A percentile compares a stretch with the other conserved stretches of the same genome.
These are phyloP conservation scores for Hsuehochloa calcarea DNA, from an alignment of 176 grass and related monocot genomes.

Conservation along the genomic window DNA sequence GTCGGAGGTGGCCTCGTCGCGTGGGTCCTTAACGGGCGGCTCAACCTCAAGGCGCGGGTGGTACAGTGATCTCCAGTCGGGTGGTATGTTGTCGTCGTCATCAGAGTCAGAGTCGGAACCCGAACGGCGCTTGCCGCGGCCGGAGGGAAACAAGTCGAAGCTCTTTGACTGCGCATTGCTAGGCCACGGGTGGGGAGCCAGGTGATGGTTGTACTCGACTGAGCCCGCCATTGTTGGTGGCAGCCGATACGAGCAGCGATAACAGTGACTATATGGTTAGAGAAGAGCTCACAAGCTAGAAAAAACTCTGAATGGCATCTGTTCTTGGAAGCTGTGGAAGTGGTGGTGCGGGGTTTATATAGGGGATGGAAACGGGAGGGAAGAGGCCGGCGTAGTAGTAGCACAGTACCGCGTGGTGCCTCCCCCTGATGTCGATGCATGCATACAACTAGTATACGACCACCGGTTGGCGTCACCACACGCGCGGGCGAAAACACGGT, in stretches of 20 bases:
- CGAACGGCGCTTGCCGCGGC: background rate
- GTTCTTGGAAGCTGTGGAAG: slow-evolving; percentile 40
- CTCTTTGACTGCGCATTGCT: slow-evolving; percentile 35
- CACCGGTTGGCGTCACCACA: slow-evolving; percentile 32
- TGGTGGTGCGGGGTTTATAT: slow-evolving; percentile 29
- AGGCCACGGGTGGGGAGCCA: slow-evolving; percentile 27
- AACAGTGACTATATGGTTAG: background rate
- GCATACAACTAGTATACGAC: background rate
- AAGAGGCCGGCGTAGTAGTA: background rate
- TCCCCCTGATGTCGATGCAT: background rate
- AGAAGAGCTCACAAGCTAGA: background rate
- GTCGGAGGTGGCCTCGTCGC: slow-evolving; percentile 72
- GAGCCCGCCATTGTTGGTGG: slow-evolving; percentile 45
- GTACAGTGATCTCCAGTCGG: slow-evolving; percentile 36
- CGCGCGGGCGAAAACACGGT: background rate
- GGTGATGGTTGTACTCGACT: slow-evolving; percentile 47
- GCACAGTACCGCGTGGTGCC: slow-evolving; percentile 6
- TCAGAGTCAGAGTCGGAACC: slow-evolving; percentile 26
- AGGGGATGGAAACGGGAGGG: background rate
- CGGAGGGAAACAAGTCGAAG: slow-evolving; percentile 47
- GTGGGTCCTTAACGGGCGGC: slow-evolving; percentile 40
- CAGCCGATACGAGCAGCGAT: background rate
- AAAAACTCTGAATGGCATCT: slow-evolving; percentile 19
- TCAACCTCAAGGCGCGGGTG: slow-evolving; percentile 36
- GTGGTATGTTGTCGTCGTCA: slow-evolving; percentile 19